phyloP scores from a whole-genome alignment of 2,329 filamentous ascomycete species.

The Zelopaecilomyces penicillatus region DNA sequence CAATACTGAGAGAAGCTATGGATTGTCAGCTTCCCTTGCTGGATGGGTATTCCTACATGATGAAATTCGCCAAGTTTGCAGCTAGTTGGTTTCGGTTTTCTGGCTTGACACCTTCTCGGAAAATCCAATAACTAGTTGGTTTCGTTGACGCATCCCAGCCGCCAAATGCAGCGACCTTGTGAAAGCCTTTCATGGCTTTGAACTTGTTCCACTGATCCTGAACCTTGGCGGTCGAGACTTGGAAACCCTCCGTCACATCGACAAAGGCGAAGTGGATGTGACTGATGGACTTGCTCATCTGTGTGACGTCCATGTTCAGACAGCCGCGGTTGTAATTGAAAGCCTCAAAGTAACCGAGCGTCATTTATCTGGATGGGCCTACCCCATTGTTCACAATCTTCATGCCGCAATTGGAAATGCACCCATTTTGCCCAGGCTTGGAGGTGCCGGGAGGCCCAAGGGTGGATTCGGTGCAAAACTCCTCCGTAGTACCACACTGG shows the following conservation, averaged over 20 bases:
- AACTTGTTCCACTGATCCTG: constrained; percentile 22
- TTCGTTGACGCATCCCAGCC: constrained; percentile 19
- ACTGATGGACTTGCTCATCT: constrained; percentile 11
- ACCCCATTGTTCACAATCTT: constrained; percentile 6
- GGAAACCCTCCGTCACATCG: constrained; percentile 13
- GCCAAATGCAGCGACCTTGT: constrained; percentile 20
- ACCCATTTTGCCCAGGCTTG: constrained; percentile 10
- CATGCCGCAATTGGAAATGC: constrained; percentile 16
- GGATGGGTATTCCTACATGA: constrained; percentile 17
- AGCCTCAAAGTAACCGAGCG: neutral
- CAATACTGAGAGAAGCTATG: no score
- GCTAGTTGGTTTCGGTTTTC: constrained; percentile 25
- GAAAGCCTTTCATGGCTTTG: constrained; percentile 12
- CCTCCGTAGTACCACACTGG: constrained; percentile 31
- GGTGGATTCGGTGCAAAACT: constrained; percentile 26
- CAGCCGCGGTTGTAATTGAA: constrained; percentile 8
- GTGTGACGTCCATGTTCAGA: constrained; percentile 15
- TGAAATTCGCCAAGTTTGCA: constrained; percentile 26
- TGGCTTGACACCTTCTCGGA: constrained; percentile 12
- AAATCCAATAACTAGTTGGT: constrained; percentile 8
- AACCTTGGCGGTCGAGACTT: constrained; percentile 14
- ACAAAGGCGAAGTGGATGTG: constrained; percentile 19
- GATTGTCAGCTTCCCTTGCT: no score
- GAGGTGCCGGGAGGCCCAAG: constrained; percentile 15
- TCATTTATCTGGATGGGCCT: neutral